A percentile compares a stretch with the other conserved stretches of the same genome.
These are phyloP conservation scores for Spiraea crenata DNA, from an alignment of 331 rosid species.

Conservation along the genomic window DNA sequence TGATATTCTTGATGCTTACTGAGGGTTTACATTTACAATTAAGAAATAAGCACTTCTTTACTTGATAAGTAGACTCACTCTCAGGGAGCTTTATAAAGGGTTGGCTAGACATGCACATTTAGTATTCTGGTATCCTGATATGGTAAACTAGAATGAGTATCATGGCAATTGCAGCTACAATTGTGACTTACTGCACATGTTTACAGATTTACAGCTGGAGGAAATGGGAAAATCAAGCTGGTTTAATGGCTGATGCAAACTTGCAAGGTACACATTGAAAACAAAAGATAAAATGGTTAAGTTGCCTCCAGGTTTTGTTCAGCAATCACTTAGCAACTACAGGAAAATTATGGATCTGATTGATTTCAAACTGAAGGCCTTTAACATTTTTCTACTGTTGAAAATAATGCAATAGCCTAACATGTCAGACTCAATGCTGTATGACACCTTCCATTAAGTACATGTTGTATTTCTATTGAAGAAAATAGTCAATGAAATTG, in stretches of 20 bases:
- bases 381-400: not conserved
- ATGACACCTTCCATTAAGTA: not conserved
- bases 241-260: slow-evolving; percentile 44
- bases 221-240: slow-evolving; percentile 83
- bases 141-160: not conserved
- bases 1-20: slow-evolving; percentile 11
- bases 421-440: not conserved
- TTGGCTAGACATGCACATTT: not conserved
- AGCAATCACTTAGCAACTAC: not conserved
- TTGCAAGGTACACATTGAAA: slow-evolving; percentile 51
- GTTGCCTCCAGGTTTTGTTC: slow-evolving; percentile 18
- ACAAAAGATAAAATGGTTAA: slow-evolving; percentile 8
- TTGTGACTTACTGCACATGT: slow-evolving; percentile 15
- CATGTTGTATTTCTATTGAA: not conserved
- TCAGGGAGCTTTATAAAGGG: not conserved
- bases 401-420: not conserved
- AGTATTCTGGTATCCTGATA: not conserved
- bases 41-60: no score
- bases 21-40: not conserved
- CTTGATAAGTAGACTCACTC: not conserved
- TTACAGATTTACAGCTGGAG: slow-evolving; percentile 93
- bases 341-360: not conserved
- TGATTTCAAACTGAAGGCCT: not conserved
- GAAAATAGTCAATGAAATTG: not conserved
- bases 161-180: no score